Base-by-base conservation (phyloP, 345 rosid species). In the Mercurialis annua region DNA sequence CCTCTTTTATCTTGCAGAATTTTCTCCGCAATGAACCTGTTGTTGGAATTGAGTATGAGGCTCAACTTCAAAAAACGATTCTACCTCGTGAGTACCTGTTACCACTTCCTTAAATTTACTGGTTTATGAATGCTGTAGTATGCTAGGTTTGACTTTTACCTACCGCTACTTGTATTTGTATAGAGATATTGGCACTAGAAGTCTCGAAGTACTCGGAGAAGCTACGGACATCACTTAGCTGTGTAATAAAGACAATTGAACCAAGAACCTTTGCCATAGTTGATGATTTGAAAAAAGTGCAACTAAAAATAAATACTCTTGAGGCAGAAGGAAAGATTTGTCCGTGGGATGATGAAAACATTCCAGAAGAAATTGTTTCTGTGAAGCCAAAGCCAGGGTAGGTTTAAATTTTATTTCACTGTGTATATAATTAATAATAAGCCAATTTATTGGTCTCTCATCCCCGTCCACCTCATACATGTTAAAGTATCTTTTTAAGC, bases 341-440 rank as follows among this genome's bases (percentile, higher is more conserved):
- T 80, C 89, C 89, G 43, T 92, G 98, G 97, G 90, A 83, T 68
- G 95, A 90, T 44, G 97, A 92, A 80, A 76, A 78, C 51, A 83
- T 88, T 68, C 97, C 97, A 20, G 96, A 88, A 81, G 96, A 90
- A 81, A 81, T 92, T 71, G 91, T 92, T 53, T 67, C 36, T 56
- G 68, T 72, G 69, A 86, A 81, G 77, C 96, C 98, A 78, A 80
- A 47, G 71, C 85, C 86, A 34, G 98, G 98, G 96, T 92, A 84
- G 78, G 71, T 52, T 74, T 4, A 42, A 38, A n/a, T 43, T 18
- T n/a, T 38, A 21, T 70, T 48, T n/a, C 44, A 9, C 34, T 43
- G 14, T 55, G 56, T 54, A 52, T 10, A n/a, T n/a, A n/a, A n/a
- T n/a, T n/a, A n/a, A n/a, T n/a, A 40, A 17, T 50, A 62, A 40